phyloP scores from a whole-genome alignment of 768 basidiomycete species.

The Suillus plorans region DNA sequence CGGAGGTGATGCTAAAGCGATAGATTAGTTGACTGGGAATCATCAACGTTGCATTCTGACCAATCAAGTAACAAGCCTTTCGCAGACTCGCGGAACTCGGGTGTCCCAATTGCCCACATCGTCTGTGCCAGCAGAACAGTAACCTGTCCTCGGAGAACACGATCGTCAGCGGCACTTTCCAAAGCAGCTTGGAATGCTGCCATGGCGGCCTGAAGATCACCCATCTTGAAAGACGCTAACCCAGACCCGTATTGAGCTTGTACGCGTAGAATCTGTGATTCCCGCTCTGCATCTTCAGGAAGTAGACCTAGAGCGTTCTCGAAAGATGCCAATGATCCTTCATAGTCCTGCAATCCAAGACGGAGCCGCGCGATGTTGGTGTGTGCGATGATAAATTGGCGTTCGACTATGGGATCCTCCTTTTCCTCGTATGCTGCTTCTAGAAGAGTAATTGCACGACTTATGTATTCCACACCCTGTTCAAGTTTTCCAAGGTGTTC shows the following conservation, averaged over 20 bases:
- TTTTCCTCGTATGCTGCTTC: conserved; percentile 86
- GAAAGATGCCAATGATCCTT: conserved; percentile 65
- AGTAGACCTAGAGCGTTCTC: conserved; percentile 73
- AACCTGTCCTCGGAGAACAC: conserved; percentile 60
- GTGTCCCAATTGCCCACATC: conserved; percentile 78
- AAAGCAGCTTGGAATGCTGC: conserved; percentile 67
- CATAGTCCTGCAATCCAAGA: conserved; percentile 58
- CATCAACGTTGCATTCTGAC: conserved; percentile 41
- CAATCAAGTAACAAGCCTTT: conserved; percentile 80
- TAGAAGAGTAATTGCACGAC: conserved; percentile 66
- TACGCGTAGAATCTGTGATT: conserved; percentile 46
- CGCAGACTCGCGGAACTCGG: conserved; percentile 74
- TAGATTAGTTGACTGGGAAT: conserved; percentile 7
- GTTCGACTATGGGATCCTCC: conserved; percentile 78
- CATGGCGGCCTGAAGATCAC: conserved; percentile 62
- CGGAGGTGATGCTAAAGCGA: conserved; percentile 62
- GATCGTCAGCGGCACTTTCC: conserved; percentile 49
- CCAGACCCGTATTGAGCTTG: conserved; percentile 74
- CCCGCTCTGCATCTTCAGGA: conserved; percentile 43
- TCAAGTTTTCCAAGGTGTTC: conserved; percentile 77
- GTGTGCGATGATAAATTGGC: conserved; percentile 78
- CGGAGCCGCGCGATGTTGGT: conserved; percentile 77
- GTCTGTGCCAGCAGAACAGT: conserved; percentile 80
- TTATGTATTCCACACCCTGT: conserved; percentile 55
- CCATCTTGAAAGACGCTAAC: conserved; percentile 65